Conservation (phyloP, 2,329 filamentous ascomycete species). For the Neonectria ditissima region DNA sequence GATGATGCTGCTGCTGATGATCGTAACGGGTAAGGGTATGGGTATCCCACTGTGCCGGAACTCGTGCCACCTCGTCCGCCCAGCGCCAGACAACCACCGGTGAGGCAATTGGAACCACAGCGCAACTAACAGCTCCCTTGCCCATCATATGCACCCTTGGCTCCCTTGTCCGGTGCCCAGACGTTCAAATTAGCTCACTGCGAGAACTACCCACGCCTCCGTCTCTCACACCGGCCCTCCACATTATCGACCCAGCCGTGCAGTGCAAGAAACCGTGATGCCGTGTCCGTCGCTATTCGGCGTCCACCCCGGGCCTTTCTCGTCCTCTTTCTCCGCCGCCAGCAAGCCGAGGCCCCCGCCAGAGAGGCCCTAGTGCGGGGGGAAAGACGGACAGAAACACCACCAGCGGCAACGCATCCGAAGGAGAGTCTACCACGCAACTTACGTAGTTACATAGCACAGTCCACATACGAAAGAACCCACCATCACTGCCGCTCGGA, state of each 20-base stretch:
- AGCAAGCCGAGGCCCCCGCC: too few relatives aligned
- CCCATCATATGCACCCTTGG: too few relatives aligned
- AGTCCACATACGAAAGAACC: too few relatives aligned
- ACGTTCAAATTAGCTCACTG: not conserved
- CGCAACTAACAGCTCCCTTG: too few relatives aligned
- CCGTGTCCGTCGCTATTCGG: conserved; percentile 42
- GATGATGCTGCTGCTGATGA: not conserved
- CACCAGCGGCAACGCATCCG: not conserved
- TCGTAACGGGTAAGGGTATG: too few relatives aligned
- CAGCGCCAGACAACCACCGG: not conserved
- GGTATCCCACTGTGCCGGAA: not conserved
- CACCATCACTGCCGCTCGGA: not conserved
- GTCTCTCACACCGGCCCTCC: too few relatives aligned
- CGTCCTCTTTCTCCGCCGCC: not conserved
- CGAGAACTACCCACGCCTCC: not conserved
- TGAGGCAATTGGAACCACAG: not conserved
- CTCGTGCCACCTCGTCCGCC: not conserved
- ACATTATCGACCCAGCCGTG: conserved; percentile 4
- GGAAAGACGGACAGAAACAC: not conserved
- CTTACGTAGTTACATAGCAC: too few relatives aligned
- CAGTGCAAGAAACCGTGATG: not conserved
- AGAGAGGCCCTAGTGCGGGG: not conserved
- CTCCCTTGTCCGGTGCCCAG: not conserved
- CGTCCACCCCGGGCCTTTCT: conserved; percentile 34
- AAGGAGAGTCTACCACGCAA: not conserved